Evolutionary conservation across 768 basidiomycete genomes (phyloP).

Genomic region (Trametes maxima): DNA sequence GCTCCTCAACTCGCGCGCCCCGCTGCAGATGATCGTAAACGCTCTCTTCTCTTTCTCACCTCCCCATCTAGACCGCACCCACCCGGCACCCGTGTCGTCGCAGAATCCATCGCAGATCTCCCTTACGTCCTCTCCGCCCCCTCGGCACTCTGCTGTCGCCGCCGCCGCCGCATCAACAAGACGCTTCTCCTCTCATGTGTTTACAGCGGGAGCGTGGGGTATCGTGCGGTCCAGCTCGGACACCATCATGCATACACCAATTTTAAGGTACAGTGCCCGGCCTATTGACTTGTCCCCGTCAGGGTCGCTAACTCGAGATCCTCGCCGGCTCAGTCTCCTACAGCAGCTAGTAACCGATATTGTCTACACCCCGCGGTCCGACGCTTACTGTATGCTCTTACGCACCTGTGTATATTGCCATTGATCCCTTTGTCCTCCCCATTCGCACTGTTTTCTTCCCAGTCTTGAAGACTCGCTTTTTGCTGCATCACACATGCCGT

Average conservation of each 20-base stretch:
- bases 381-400: background rate
- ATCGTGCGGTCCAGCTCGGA: background rate
- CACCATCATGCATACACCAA: background rate
- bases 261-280: background rate
- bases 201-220: background rate
- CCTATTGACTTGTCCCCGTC: background rate
- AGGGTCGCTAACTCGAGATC: background rate
- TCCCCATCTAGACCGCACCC: no score
- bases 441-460: background rate
- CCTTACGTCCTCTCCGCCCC: background rate
- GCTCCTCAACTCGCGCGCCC: background rate
- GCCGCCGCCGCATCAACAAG: background rate
- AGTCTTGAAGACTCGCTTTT: background rate
- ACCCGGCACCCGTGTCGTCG: slow-evolving; percentile 1
- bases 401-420: background rate
- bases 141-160: background rate
- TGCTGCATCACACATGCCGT: background rate
- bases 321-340: background rate
- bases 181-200: background rate
- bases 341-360: background rate
- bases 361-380: background rate
- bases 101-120: slow-evolving; percentile 10
- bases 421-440: background rate
- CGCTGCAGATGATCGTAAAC: background rate
- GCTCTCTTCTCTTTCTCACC: background rate